Conservation (phyloP, 371 early-diverging fungal species). For the Funneliformis caledonium region DNA sequence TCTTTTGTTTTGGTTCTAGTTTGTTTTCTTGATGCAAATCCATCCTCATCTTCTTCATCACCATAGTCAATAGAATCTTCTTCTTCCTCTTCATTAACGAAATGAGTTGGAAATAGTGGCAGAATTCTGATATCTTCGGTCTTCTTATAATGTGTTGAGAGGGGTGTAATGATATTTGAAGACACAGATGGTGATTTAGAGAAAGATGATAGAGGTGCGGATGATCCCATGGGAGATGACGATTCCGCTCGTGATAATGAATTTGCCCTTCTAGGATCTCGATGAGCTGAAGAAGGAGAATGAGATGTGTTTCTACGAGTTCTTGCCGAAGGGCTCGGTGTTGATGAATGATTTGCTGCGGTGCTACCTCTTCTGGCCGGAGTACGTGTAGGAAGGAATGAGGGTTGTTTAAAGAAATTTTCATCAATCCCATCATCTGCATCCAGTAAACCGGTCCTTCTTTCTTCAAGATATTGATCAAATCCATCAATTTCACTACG, state of each 20-base stretch:
- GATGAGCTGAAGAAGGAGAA: slow-evolving; percentile 39
- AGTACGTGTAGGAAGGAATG: not conserved
- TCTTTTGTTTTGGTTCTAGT: slow-evolving; percentile 44
- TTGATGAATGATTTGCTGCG: slow-evolving; percentile 10
- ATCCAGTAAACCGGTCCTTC: slow-evolving; percentile 57
- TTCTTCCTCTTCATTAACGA: slow-evolving; percentile 57
- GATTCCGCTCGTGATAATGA: slow-evolving; percentile 24
- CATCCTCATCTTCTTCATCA: slow-evolving; percentile 56
- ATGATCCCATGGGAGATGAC: not conserved
- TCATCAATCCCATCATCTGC: slow-evolving; percentile 52
- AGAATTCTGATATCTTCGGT: slow-evolving; percentile 57
- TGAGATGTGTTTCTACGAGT: slow-evolving; percentile 39
- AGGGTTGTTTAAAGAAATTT: slow-evolving; percentile 43
- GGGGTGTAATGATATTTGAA: slow-evolving; percentile 46
- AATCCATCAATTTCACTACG: slow-evolving; percentile 64
- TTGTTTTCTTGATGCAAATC: slow-evolving; percentile 38
- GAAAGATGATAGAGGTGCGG: slow-evolving; percentile 36
- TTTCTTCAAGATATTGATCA: slow-evolving; percentile 61
- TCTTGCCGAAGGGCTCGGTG: slow-evolving; percentile 29
- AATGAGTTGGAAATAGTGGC: slow-evolving; percentile 64
- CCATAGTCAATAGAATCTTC: slow-evolving; percentile 51
- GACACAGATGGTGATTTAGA: slow-evolving; percentile 21
- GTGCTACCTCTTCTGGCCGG: slow-evolving; percentile 3
- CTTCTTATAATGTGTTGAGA: slow-evolving; percentile 51
- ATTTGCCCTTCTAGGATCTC: slow-evolving; percentile 19